Evolutionary conservation across 352 stramenopile species (phyloP), one percentile per base, ranked within the genome.

Genomic region (Pythium coloratum): DNA sequence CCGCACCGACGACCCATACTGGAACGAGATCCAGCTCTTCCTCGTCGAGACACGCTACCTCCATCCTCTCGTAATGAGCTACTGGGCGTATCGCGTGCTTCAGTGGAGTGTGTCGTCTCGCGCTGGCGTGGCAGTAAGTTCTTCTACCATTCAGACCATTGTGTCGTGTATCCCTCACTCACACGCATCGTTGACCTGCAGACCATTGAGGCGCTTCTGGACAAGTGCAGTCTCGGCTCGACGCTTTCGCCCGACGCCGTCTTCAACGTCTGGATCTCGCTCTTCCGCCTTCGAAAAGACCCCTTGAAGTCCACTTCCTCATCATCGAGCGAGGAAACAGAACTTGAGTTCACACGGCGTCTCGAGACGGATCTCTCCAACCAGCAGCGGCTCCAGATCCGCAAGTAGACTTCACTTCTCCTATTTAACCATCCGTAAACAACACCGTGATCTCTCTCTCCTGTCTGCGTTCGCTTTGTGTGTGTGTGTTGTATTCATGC

Each of bases 1-100:
- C n/a, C 76, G 79, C 4, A 91, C 84, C 26, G 79, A 89, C 46
- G 84, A 93, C 69, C 44, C 69, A 13, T 90, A 93, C 62, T 93
- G 84, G 84, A 93, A 93, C 50, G 82, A 91, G 36, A 90, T 91
- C 50, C 84, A 93, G 63, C 77, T 80, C 28, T 88, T 85, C 38
- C 42, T 90, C 26, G 66, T 82, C 12, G 69, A 88, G 33, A 71
- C 81, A 32, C 76, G 80, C 16, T 93, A 89, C 42, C 55, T 91
- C 2, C 84, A 93, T 40, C 84, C 84, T 26, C 50, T 93, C 0
- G 56, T 93, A 16, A 64, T 85, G 18, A 62, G 82, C 3, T 90
- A 93, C 58, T 93, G 84, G 84, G 77, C 71, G 18, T 90, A 86
- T 55, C 75, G 76, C 28, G 70, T 93, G 33, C 63, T 93, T 24